Evolutionary conservation across 148 eudicot species (phyloP).

Genomic region (Gaultheria prostrata): DNA sequence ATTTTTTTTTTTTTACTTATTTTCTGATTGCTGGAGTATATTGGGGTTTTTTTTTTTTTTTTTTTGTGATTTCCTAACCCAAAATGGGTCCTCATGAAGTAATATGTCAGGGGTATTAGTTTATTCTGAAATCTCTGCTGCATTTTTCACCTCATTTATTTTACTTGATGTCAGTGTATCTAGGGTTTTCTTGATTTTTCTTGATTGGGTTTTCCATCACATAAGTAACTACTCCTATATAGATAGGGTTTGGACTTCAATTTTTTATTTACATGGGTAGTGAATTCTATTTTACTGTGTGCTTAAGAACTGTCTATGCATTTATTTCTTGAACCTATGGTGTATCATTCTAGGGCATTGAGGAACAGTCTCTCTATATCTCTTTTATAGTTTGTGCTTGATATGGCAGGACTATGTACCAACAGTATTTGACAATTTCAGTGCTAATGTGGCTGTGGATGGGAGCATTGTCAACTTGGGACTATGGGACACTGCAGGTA

Average conservation of each 20-base stretch:
- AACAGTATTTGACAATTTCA: conserved; percentile 84
- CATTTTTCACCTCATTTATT: background rate
- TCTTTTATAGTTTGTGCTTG: background rate
- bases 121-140: background rate
- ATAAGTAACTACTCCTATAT: background rate
- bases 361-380: background rate
- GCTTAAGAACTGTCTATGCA: background rate
- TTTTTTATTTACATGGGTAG: background rate
- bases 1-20: background rate
- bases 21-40: background rate
- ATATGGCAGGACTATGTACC: conserved; percentile 68
- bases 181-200: conserved; percentile 14
- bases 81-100: background rate
- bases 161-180: background rate
- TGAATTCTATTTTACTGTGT: background rate
- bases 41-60: background rate
- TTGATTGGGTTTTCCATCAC: background rate
- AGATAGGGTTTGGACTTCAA: background rate
- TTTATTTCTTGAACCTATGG: background rate
- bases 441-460: conserved; percentile 83
- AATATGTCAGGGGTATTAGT: background rate
- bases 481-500: conserved; percentile 95
- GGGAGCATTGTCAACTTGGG: conserved; percentile 87
- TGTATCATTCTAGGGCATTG: background rate
- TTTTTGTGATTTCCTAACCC: background rate